Percentiles rank a stretch among this genome's conserved stretches.
phyloP scores from a whole-genome alignment of 345 rosid species.

The Passiflora organensis region DNA sequence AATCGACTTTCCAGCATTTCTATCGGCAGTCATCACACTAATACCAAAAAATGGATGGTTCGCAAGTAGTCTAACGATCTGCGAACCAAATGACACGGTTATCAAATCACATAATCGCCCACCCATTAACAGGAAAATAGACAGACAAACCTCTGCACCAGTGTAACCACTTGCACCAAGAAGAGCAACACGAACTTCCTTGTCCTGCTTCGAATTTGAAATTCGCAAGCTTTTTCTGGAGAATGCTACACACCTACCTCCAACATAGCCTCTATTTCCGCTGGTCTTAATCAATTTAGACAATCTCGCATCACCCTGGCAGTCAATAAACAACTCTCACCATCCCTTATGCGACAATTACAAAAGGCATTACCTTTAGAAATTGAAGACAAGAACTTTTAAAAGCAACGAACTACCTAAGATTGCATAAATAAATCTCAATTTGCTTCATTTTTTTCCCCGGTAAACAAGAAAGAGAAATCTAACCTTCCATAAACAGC shows the following conservation, averaged over 20 bases:
- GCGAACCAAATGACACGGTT: conserved; percentile 14
- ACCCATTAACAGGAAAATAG: not conserved
- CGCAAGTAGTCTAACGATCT: conserved; percentile 79
- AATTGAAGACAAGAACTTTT: not conserved
- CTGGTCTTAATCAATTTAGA: not conserved
- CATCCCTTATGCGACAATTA: not conserved
- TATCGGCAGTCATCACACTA: conserved; percentile 89
- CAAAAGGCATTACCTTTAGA: too few relatives aligned
- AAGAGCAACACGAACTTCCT: conserved; percentile 71
- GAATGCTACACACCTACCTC: conserved; percentile 29
- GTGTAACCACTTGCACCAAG: conserved; percentile 99
- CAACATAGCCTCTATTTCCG: conserved; percentile 14
- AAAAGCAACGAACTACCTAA: not conserved
- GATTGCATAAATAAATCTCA: too few relatives aligned
- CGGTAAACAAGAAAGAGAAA: not conserved
- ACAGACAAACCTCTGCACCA: conserved; percentile 80
- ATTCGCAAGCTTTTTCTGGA: conserved; percentile 36
- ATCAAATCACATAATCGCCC: not conserved
- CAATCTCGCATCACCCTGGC: conserved; percentile 15
- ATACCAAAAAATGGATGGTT: conserved; percentile 73
- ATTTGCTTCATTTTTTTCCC: too few relatives aligned
- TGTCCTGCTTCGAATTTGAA: conserved; percentile 29
- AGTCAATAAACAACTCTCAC: not conserved
- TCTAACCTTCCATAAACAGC: conserved; percentile 46
- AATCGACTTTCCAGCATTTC: conserved; percentile 95